These are phyloP conservation scores for Paecilomyces formosus DNA, from an alignment of 2,329 filamentous ascomycete species.

Conservation along the genomic window DNA sequence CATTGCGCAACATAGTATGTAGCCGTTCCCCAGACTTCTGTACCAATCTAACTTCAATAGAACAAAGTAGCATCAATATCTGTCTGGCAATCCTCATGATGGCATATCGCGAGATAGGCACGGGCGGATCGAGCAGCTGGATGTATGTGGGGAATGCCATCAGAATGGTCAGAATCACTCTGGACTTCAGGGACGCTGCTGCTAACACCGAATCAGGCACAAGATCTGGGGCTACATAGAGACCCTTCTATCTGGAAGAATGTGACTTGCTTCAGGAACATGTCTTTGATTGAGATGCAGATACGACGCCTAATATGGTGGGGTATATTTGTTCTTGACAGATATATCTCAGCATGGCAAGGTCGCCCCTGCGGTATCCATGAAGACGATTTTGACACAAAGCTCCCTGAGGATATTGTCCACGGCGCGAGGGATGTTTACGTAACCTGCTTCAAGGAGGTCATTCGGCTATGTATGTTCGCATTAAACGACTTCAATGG, in stretches of 20 bases:
- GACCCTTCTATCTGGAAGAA: slow-evolving; percentile 8
- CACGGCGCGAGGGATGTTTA: slow-evolving; percentile 4
- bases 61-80: slow-evolving; percentile 7
- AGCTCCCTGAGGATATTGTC: slow-evolving; percentile 3
- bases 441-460: slow-evolving; percentile 5
- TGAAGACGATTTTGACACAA: slow-evolving; percentile 7
- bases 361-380: slow-evolving; percentile 7
- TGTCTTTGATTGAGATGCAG: slow-evolving; percentile 6
- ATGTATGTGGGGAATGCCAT: slow-evolving; percentile 7
- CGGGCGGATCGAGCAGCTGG: slow-evolving; percentile 7
- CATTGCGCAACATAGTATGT: slow-evolving; percentile 6
- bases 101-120: slow-evolving; percentile 8
- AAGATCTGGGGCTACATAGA: slow-evolving; percentile 6
- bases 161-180: slow-evolving; percentile 1
- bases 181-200: not conserved
- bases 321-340: slow-evolving; percentile 7
- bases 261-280: slow-evolving; percentile 5
- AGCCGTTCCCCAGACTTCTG: not conserved
- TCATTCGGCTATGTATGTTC: slow-evolving; percentile 2
- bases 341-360: slow-evolving; percentile 8
- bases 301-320: slow-evolving; percentile 7
- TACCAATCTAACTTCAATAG: not conserved
- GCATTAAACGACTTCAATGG: not conserved
- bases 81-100: slow-evolving; percentile 7
- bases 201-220: not conserved